Conservation (phyloP, 2,329 filamentous ascomycete genomes). For the Apiospora pterosperma region DNA sequence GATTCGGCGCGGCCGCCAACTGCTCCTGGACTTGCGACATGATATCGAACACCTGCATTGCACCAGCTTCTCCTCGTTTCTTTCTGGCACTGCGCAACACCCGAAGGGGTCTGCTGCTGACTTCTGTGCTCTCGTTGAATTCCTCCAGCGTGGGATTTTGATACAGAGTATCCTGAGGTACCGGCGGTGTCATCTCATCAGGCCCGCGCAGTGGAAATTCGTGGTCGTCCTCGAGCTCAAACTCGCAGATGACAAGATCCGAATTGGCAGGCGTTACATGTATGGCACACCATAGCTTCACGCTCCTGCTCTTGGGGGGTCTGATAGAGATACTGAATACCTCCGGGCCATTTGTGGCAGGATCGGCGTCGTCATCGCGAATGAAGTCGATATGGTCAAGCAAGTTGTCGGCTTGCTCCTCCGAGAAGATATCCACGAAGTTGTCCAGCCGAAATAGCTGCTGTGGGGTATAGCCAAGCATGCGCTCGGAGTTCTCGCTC, state of each 20-base stretch:
- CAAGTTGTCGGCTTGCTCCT: conserved; percentile 80
- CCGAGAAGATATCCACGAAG: conserved; percentile 79
- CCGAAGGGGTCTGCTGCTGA: conserved; percentile 72
- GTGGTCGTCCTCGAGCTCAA: conserved; percentile 78
- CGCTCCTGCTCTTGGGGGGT: conserved; percentile 47
- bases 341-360: conserved; percentile 73
- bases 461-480: conserved; percentile 75
- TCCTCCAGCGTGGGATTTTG: conserved; percentile 73
- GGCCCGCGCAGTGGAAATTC: conserved; percentile 63
- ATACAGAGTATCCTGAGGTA: conserved; percentile 70
- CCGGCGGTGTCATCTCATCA: conserved; percentile 56
- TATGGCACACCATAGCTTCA: conserved; percentile 84
- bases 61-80: conserved; percentile 72
- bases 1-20: conserved; percentile 65
- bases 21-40: conserved; percentile 92
- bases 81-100: conserved; percentile 73
- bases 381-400: conserved; percentile 88
- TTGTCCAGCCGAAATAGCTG: conserved; percentile 71
- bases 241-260: conserved; percentile 79
- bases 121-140: conserved; percentile 70
- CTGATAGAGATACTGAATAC: conserved; percentile 77
- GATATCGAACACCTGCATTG: conserved; percentile 88
- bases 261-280: conserved; percentile 69
- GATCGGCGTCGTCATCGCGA: conserved; percentile 75
- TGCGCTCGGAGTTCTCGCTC: conserved; percentile 74